Conservation (phyloP, 805 yeast genomes). For the Candida andamanensis region DNA sequence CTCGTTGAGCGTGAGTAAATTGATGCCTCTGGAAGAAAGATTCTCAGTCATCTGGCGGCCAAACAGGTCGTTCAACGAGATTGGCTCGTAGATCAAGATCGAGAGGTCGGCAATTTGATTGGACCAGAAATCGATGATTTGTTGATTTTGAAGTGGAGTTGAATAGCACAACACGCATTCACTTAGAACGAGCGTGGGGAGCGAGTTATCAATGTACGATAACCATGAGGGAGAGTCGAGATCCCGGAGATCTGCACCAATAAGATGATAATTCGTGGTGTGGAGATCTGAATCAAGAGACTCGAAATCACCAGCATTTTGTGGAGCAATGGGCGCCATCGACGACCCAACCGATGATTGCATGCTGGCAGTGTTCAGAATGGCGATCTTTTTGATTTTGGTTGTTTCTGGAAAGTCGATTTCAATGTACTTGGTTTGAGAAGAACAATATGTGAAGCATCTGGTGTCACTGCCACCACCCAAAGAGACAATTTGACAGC, state of each 20-base stretch:
- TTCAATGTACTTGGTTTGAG: constrained; percentile 44
- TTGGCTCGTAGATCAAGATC: constrained; percentile 63
- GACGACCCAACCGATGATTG: constrained; percentile 19
- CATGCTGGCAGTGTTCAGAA: constrained; percentile 29
- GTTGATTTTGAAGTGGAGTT: constrained; percentile 43
- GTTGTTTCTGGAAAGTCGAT: constrained; percentile 58
- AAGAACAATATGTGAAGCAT: constrained; percentile 44
- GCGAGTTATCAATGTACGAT: constrained; percentile 19
- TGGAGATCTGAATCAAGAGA: constrained; percentile 23
- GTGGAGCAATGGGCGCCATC: too few species aligned
- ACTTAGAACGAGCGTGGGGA: constrained; percentile 60
- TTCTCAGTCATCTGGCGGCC: constrained; percentile 67
- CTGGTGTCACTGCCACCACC: constrained; percentile 83
- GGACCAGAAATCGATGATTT: constrained; percentile 42
- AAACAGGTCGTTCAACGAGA: constrained; percentile 56
- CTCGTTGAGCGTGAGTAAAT: constrained; percentile 50
- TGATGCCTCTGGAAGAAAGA: constrained; percentile 55
- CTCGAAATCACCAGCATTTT: constrained; percentile 4
- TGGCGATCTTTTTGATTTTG: constrained; percentile 46
- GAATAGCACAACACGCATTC: constrained; percentile 78
- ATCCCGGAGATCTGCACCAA: constrained; percentile 51
- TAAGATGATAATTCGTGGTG: constrained; percentile 43
- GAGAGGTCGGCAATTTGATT: constrained; percentile 17
- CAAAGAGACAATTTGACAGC: constrained; percentile 57
- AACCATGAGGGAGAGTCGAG: constrained; percentile 10